These are phyloP conservation scores for Phyllosticta capitalensis DNA, from an alignment of 2,329 filamentous ascomycete genomes.

Conservation along the genomic window DNA sequence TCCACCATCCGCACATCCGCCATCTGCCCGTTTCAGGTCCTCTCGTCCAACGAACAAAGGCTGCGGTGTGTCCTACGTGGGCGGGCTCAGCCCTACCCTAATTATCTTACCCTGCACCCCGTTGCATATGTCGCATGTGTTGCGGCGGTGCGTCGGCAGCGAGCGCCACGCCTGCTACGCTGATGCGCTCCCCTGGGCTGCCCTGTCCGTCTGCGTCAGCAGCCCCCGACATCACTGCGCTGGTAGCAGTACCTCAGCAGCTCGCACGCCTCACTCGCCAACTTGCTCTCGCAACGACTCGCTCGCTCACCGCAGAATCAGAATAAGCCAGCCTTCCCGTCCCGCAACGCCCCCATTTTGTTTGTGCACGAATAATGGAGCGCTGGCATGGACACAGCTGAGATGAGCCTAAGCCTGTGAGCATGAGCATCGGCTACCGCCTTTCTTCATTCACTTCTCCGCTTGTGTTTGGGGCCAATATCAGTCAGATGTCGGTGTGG, in stretches of 20 bases:
- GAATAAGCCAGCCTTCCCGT: neutral
- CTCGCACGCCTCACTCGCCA: neutral
- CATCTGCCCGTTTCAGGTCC: neutral
- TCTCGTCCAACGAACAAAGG: neutral
- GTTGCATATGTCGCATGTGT: neutral
- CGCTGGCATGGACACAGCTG: too few relatives aligned
- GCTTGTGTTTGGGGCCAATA: neutral
- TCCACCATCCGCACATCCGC: neutral
- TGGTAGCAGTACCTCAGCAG: too few relatives aligned
- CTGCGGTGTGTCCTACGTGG: neutral
- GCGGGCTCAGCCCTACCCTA: neutral
- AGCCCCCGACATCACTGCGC: neutral
- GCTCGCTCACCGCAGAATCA: neutral
- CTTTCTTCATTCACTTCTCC: neutral
- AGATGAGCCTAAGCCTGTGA: too few relatives aligned
- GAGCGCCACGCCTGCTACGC: neutral
- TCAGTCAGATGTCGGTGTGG: neutral
- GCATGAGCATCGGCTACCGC: too few relatives aligned
- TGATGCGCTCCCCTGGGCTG: too few relatives aligned
- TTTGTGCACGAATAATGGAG: neutral
- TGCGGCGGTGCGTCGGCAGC: neutral
- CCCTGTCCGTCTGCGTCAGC: too few relatives aligned
- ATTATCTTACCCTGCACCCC: too few relatives aligned
- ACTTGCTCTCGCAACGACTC: neutral
- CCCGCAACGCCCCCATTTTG: neutral